Evolutionary conservation across 2,329 filamentous ascomycete species (phyloP).

Genomic region (Coniochaeta sp.): DNA sequence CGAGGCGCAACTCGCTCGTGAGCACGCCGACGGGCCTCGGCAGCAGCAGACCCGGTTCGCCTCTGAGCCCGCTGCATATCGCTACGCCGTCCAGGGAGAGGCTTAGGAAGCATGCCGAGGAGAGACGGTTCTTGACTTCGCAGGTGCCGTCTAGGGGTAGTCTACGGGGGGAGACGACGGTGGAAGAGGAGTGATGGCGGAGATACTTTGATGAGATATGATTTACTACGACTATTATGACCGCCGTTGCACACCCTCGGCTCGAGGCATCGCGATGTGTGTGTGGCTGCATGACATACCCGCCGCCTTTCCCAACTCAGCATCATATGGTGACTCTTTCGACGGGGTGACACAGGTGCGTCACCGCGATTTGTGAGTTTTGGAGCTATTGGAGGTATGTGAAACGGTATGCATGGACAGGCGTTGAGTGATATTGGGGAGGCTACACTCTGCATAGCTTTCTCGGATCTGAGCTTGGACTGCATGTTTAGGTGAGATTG

Average conservation of each 20-base stretch:
- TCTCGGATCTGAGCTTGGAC: not conserved
- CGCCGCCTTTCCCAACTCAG: too few species aligned
- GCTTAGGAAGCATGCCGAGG: constrained; percentile 1
- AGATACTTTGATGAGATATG: not conserved
- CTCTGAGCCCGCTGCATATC: not conserved
- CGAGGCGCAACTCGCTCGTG: not conserved
- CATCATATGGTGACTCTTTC: too few species aligned
- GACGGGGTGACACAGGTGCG: not conserved
- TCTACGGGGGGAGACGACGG: not conserved
- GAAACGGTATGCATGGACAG: not conserved
- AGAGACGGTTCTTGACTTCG: not conserved
- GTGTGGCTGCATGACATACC: too few species aligned
- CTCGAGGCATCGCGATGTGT: not conserved
- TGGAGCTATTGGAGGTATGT: not conserved
- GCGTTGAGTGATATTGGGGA: not conserved
- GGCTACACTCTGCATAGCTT: not conserved
- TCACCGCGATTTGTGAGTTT: not conserved
- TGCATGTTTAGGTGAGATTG: not conserved
- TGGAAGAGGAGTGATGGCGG: not conserved
- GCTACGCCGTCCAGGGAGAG: constrained; percentile 1
- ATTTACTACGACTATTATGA: not conserved
- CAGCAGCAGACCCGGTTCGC: not conserved
- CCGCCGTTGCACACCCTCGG: not conserved
- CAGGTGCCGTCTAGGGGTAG: not conserved
- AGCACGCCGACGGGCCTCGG: not conserved